Evolutionary conservation across 1,284 basidiomycete species (phyloP).

Genomic region (Irpex lacteus): DNA sequence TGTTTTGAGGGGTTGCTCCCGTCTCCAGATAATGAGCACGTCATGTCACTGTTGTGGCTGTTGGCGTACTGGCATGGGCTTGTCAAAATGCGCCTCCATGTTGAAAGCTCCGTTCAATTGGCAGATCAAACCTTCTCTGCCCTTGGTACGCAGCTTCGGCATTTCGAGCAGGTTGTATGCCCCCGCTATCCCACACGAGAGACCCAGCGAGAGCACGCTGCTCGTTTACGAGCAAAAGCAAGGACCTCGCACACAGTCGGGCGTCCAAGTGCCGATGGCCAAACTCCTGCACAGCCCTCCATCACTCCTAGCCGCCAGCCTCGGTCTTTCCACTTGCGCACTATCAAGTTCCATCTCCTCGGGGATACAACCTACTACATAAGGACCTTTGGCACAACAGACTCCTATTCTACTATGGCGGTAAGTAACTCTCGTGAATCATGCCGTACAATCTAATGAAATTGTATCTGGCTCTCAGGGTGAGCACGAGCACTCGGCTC

Average conservation of each 20-base stretch:
- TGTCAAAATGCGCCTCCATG: constrained; percentile 33
- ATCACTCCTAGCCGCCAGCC: neutral
- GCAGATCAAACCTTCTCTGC: constrained; percentile 19
- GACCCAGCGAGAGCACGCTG: neutral
- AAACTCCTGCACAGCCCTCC: neutral
- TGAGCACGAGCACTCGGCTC: constrained; percentile 12
- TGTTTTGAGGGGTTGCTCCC: constrained; percentile 31
- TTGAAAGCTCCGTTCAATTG: constrained; percentile 20
- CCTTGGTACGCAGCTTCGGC: constrained; percentile 15
- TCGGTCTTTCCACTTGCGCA: constrained; percentile 5
- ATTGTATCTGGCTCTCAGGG: constrained; percentile 4
- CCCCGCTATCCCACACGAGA: neutral
- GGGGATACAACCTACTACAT: constrained; percentile 16
- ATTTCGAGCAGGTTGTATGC: neutral
- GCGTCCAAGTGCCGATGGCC: constrained; percentile 7
- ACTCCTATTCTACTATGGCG: constrained; percentile 17
- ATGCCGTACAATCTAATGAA: no score
- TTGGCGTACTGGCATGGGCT: constrained; percentile 30
- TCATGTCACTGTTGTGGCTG: constrained; percentile 19
- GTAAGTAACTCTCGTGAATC: constrained; percentile 11
- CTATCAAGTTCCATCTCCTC: constrained; percentile 19
- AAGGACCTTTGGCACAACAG: constrained; percentile 18
- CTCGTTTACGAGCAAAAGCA: neutral
- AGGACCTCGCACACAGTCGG: no score
- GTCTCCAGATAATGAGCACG: constrained; percentile 18